A percentile compares a stretch with the other conserved stretches of the same genome.
phyloP scores from a whole-genome alignment of 169 alveolate species.

The Neospora caninum region DNA sequence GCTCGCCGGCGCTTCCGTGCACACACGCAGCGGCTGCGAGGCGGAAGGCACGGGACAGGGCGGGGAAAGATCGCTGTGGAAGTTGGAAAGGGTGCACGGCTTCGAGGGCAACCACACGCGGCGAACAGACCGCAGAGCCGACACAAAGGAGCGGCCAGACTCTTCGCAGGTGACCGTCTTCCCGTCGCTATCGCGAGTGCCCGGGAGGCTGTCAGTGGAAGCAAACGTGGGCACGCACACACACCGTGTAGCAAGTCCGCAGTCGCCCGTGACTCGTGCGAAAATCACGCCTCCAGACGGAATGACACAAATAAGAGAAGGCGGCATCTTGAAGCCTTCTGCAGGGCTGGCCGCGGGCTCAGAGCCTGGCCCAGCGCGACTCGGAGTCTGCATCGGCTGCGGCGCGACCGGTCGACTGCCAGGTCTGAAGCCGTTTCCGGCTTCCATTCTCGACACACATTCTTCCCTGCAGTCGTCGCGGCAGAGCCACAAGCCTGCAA shows the following conservation, averaged over 20 bases:
- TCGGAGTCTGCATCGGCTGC: not conserved
- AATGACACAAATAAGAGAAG: conserved; percentile 2
- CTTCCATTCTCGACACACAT: not conserved
- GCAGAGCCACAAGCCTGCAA: not conserved
- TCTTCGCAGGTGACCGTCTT: not conserved
- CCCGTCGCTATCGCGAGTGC: not conserved
- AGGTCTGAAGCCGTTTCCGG: not conserved
- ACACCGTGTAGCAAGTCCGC: not conserved
- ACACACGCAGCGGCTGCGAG: not conserved
- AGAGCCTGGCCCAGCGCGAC: not conserved
- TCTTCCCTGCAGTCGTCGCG: not conserved
- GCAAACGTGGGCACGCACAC: not conserved
- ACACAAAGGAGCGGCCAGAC: not conserved
- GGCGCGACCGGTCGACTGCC: not conserved
- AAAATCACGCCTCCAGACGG: not conserved
- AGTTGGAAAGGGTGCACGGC: not conserved
- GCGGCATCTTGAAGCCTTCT: not conserved
- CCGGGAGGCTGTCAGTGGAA: not conserved
- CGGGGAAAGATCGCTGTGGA: not conserved
- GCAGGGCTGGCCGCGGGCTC: not conserved
- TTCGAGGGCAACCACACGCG: not conserved
- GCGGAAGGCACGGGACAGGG: not conserved
- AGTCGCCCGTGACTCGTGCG: not conserved
- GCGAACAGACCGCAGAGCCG: not conserved
- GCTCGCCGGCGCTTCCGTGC: not conserved